These are phyloP conservation scores for Wickerhamomyces tratensis DNA, from an alignment of 805 yeast species.

Conservation along the genomic window DNA sequence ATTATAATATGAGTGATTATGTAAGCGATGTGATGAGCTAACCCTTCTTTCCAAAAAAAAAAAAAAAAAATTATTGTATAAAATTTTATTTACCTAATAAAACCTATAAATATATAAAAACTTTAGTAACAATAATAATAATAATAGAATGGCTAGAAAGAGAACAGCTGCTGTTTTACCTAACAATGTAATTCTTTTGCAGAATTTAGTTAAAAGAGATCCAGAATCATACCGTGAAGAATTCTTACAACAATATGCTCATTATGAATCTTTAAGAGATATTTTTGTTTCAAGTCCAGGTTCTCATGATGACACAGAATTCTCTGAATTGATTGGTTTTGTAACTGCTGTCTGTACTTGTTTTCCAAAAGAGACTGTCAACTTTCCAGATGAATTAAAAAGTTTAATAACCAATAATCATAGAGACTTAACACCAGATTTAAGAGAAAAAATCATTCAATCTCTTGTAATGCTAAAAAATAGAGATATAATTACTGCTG, in stretches of 20 bases:
- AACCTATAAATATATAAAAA: no score
- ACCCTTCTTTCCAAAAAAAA: not conserved
- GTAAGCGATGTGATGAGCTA: not conserved
- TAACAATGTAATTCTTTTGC: constrained; percentile 81
- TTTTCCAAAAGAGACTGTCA: constrained; percentile 80
- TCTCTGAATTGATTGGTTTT: constrained; percentile 80
- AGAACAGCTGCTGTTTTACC: constrained; percentile 92
- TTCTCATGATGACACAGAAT: constrained; percentile 39
- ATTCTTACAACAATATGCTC: constrained; percentile 84
- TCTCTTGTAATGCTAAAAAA: constrained; percentile 86
- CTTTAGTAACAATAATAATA: not conserved
- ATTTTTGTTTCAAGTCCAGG: constrained; percentile 62
- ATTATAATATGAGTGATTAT: no score
- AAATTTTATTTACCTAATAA: no score
- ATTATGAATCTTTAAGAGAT: constrained; percentile 85
- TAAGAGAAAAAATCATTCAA: constrained; percentile 86
- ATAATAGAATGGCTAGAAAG: constrained; percentile 76
- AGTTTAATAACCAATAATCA: constrained; percentile 65
- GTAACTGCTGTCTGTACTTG: constrained; percentile 87
- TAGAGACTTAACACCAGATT: constrained; percentile 69
- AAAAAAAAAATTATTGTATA: no score
- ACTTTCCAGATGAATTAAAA: constrained; percentile 75
- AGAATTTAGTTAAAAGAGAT: constrained; percentile 87
- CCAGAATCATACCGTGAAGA: constrained; percentile 93
- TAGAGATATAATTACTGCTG: constrained; percentile 71